These are phyloP conservation scores for Handroanthus guayacan DNA, from an alignment of 257 asterid species.

Conservation along the genomic window DNA sequence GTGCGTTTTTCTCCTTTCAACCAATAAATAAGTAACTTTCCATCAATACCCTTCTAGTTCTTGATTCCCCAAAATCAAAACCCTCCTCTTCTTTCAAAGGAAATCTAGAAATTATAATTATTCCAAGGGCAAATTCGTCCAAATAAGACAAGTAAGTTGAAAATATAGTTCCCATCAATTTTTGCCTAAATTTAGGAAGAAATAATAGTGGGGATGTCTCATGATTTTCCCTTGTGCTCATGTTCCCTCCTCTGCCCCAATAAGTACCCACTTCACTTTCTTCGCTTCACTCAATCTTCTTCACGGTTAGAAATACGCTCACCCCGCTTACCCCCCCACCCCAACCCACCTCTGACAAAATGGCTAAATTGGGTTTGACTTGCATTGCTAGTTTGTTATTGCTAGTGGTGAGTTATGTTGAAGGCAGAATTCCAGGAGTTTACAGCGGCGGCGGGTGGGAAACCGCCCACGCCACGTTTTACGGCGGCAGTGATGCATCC, in stretches of 20 bases:
- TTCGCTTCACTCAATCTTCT: conserved; percentile 4
- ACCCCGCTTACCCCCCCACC: too few relatives aligned
- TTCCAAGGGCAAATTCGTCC: conserved; percentile 34
- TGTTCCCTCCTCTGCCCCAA: conserved; percentile 49
- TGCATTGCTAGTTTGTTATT: conserved; percentile 35
- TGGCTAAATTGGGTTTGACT: conserved; percentile 35
- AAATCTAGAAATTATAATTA: neutral
- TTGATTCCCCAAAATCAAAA: too few relatives aligned
- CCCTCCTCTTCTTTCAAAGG: too few relatives aligned
- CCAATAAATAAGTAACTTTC: neutral
- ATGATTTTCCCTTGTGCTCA: conserved; percentile 34
- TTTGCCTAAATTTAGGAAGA: conserved; percentile 54
- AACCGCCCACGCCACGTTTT: conserved; percentile 87
- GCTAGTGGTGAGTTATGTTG: conserved; percentile 30
- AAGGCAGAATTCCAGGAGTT: conserved; percentile 66
- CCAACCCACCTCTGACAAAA: neutral
- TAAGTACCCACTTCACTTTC: conserved; percentile 53
- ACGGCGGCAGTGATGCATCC: conserved; percentile 90
- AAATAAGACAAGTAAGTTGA: neutral
- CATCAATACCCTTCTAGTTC: conserved; percentile 23
- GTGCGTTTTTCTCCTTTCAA: conserved; percentile 2
- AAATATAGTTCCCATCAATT: conserved; percentile 44
- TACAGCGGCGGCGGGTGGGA: conserved; percentile 75
- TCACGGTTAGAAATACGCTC: neutral
- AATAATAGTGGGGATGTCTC: conserved; percentile 36